Conservation (phyloP, 768 basidiomycete species). For the Porphyrellus cyaneotinctus region DNA sequence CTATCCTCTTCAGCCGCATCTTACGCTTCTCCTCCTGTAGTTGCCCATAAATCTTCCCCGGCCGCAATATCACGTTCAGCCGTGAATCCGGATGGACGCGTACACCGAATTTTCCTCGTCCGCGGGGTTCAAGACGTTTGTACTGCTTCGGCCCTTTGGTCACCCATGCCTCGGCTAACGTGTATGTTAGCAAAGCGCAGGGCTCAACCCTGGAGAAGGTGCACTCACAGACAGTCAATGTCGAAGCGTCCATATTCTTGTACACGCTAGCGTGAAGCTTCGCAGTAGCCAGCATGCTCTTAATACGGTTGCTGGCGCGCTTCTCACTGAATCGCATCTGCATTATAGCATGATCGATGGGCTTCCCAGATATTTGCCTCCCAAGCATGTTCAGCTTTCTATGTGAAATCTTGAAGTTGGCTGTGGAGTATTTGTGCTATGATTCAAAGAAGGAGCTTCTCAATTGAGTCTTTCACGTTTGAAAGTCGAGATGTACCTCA, state of each 20-base stretch:
- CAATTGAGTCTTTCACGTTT: not conserved
- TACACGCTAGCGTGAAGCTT: conserved; percentile 78
- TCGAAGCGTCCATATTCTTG: conserved; percentile 67
- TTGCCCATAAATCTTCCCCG: conserved; percentile 76
- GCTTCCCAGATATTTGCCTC: conserved; percentile 83
- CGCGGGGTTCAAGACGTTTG: conserved; percentile 75
- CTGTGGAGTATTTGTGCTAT: conserved; percentile 91
- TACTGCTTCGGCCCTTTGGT: conserved; percentile 68
- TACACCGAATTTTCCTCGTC: conserved; percentile 76
- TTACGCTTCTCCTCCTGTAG: conserved; percentile 56
- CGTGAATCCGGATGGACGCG: conserved; percentile 72
- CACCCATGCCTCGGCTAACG: conserved; percentile 88
- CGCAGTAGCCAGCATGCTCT: conserved; percentile 84
- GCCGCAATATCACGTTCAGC: conserved; percentile 70
- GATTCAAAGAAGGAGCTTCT: conserved; percentile 7
- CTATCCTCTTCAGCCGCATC: conserved; percentile 69
- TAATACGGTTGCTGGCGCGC: conserved; percentile 77
- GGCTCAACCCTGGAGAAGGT: not conserved
- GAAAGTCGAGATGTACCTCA: conserved; percentile 20
- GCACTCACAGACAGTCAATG: conserved; percentile 77
- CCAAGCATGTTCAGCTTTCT: conserved; percentile 89
- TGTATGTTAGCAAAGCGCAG: conserved; percentile 1
- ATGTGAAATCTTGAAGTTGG: conserved; percentile 89
- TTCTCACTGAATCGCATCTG: conserved; percentile 98
- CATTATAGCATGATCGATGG: conserved; percentile 91